A percentile compares a stretch with the other conserved stretches of the same genome.
These are phyloP conservation scores for Lactifluus echinatus DNA, from an alignment of 768 basidiomycete species.

Conservation along the genomic window DNA sequence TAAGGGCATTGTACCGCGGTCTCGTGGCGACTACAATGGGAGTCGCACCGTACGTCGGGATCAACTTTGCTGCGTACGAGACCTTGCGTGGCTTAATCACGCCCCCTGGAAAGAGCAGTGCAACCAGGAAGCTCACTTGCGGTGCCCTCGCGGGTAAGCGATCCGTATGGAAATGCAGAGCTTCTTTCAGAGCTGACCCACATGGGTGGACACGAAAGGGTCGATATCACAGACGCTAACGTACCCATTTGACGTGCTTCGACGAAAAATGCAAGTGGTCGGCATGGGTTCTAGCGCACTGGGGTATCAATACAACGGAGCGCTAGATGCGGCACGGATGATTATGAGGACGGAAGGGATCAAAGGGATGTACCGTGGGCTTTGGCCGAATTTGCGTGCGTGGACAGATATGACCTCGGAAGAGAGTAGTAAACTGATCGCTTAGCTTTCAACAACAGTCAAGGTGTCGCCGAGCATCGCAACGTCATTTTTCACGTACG, in stretches of 20 bases:
- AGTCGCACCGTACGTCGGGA: constrained; percentile 81
- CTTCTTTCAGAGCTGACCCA: constrained; percentile 3
- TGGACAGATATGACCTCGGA: constrained; percentile 14
- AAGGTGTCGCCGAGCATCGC: constrained; percentile 90
- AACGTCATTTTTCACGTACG: constrained; percentile 79
- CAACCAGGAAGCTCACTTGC: constrained; percentile 65
- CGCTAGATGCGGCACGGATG: constrained; percentile 62
- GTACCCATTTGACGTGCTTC: constrained; percentile 90
- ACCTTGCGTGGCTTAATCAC: constrained; percentile 64
- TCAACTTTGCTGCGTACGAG: constrained; percentile 96
- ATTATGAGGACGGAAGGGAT: constrained; percentile 71
- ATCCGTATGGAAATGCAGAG: background rate
- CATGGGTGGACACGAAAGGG: constrained; percentile 34
- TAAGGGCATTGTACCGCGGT: constrained; percentile 81
- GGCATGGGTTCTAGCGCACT: constrained; percentile 53
- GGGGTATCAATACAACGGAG: constrained; percentile 67
- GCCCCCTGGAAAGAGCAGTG: constrained; percentile 68
- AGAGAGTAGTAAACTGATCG: constrained; percentile 1
- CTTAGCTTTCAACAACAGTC: constrained; percentile 36
- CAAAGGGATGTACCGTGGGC: constrained; percentile 69
- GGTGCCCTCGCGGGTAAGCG: constrained; percentile 76
- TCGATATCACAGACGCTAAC: constrained; percentile 90
- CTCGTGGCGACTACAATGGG: constrained; percentile 77
- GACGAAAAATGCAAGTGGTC: constrained; percentile 92
- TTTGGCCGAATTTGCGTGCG: constrained; percentile 86